Conservation (phyloP, 1,284 basidiomycete genomes). For the Pholiota adiposa region DNA sequence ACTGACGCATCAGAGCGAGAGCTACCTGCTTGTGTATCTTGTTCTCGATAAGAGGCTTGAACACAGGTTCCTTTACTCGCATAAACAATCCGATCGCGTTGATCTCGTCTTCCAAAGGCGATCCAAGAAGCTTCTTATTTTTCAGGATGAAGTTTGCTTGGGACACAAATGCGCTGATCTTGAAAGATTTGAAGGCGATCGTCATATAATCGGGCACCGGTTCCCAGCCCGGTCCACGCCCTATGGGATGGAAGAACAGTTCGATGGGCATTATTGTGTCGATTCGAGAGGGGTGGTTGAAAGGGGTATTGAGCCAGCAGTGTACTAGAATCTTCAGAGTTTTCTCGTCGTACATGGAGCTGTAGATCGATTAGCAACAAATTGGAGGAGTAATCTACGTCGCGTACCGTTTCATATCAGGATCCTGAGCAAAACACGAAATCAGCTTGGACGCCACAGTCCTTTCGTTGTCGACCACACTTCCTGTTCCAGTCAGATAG, state of each 20-base stretch:
- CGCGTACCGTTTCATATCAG: slow-evolving; percentile 3
- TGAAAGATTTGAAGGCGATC: slow-evolving; percentile 3
- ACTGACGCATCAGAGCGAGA: neutral
- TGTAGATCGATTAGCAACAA: neutral
- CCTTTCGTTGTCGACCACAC: neutral
- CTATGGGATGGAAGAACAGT: neutral
- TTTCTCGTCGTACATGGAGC: slow-evolving; percentile 7
- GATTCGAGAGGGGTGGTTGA: neutral
- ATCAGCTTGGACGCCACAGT: slow-evolving; percentile 4
- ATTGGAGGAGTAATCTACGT: neutral
- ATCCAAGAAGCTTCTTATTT: neutral
- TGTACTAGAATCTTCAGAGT: slow-evolving; percentile 5
- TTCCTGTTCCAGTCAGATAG: neutral
- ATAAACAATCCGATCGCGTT: neutral
- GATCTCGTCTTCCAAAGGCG: neutral
- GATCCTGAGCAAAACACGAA: slow-evolving; percentile 1
- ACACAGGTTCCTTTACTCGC: neutral
- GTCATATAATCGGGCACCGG: neutral
- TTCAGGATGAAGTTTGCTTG: slow-evolving; percentile 5
- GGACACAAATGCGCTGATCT: slow-evolving; percentile 6
- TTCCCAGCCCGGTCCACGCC: neutral
- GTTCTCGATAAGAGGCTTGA: neutral
- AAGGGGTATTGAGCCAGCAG: slow-evolving; percentile 5
- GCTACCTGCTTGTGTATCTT: slow-evolving; percentile 2
- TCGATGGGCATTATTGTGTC: neutral